Evolutionary conservation across 768 basidiomycete genomes (phyloP), one percentile per base, ranked within the genome.

Genomic region (Wakefieldia striispora): DNA sequence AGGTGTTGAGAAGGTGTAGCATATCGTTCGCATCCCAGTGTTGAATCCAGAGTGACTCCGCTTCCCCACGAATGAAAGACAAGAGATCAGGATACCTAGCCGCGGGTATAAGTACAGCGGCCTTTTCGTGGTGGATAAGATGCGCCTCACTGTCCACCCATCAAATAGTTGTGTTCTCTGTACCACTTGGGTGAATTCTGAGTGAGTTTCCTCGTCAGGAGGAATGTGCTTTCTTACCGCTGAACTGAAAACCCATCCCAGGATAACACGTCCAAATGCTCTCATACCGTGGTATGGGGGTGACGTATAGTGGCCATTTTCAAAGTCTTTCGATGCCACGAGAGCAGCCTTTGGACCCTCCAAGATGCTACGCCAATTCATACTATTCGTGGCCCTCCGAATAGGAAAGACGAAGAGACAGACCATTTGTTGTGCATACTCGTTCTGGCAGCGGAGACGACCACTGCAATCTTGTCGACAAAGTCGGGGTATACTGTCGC

Each of bases 211-310:
- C 68, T 95, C 90, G 49, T 93, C 72, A 16, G 91, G 90, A 45
- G 91, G 78, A n/a, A 90, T 89, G 49, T 85, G 83, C 91, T 72
- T 40, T 60, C 72, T 34, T 44, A 79, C 79, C 31, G 77, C 68
- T 55, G 80, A 77, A 9, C 79, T 75, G 52, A 76, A 80, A 17
- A 76, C 75, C 79, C 81, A 82, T 17, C 75, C 74, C 44, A 75
- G 72, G 51, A 79, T 79, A 7, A 70, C 77, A 14, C 81, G 70
- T 2, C 72, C 79, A 46, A 80, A 82, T 6, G 81, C 80, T n/a
- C 80, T 73, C 21, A 81, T 64, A 17, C 80, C 80, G 14, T 68
- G 67, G 55, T 76, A 63, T 2, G 79, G 76, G 5, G 63, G 59
- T 8, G 67, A 62, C 37, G 63, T 77, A 59, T 82, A 83, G 56